Evolutionary conservation across 2,329 filamentous ascomycete species (phyloP).

Genomic region (Epichloe gansuensis): DNA sequence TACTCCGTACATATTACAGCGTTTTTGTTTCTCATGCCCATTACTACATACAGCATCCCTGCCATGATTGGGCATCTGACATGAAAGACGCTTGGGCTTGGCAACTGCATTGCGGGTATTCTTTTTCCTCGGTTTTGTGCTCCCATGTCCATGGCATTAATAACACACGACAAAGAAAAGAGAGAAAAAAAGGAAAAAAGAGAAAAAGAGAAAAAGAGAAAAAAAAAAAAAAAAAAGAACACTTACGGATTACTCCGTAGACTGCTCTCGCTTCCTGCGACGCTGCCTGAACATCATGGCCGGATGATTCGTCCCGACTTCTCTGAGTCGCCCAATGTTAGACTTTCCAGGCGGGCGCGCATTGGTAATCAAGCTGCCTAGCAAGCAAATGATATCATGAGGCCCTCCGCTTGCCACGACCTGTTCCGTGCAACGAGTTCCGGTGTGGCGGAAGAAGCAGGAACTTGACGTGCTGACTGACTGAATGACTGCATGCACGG

Average conservation of each 20-base stretch:
- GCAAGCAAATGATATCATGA: too few relatives aligned
- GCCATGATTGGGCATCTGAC: background rate
- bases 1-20: background rate
- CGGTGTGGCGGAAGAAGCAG: conserved; percentile 2
- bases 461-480: too few relatives aligned
- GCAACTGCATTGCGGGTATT: too few relatives aligned
- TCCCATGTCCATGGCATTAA: background rate
- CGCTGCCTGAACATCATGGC: too few relatives aligned
- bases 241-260: background rate
- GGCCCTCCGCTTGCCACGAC: too few relatives aligned
- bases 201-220: background rate
- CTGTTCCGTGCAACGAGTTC: background rate
- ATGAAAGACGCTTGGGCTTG: background rate
- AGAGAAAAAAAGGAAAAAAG: background rate
- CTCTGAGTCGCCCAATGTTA: too few relatives aligned
- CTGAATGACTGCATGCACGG: background rate
- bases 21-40: background rate
- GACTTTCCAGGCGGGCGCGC: too few relatives aligned
- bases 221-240: background rate
- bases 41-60: background rate
- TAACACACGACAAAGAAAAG: background rate
- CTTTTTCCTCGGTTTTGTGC: background rate
- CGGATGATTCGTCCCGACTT: too few relatives aligned
- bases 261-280: background rate
- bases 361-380: too few relatives aligned